Evolutionary conservation across 768 basidiomycete species (phyloP), one percentile per base, ranked within the genome.

Genomic region (Exidia glandulosa): DNA sequence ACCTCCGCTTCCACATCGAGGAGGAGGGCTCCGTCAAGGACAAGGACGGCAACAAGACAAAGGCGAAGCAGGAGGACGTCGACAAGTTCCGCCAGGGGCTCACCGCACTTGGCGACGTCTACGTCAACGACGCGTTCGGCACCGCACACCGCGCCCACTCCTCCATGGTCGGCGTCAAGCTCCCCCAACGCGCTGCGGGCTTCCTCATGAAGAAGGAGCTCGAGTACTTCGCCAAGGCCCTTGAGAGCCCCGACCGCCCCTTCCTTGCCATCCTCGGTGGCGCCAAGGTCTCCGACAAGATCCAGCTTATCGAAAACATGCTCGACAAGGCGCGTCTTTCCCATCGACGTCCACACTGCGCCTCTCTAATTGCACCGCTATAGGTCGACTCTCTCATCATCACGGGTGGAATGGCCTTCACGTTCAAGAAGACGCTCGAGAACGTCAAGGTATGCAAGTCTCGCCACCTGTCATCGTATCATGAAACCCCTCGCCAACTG

Each of bases 201-300:
- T 94, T 96, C 79, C 81, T 99, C 63, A 88, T 99, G 79, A 96
- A 94, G 78, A 97, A 97, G 75, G 95, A 99, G 73, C 85, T 99
- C 66, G 94, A 97, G 67, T 99, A 86, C 79, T 98, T 99, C 73
- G 92, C 95, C 54, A 99, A 97, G 75, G 95, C 92, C 59, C 82
- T 99, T 32, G 95, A 99, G 72, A 85, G 79, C 65, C 95, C 95
- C 23, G 93, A 95, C 67, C 77, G 89, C 45, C 95, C 95, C 14
- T 99, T 99, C 87, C 81, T 99, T 58, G 95, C 94, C 56, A 99
- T 98, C 70, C 86, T 98, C 59, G 95, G 95, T 66, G 95, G 95
- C 69, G 95, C 95, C 59, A 99, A 99, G 77, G 93, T 99, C 52
- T 95, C 93, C 19, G 95, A 99, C 77, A 99, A 99, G 78, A 96